These are phyloP conservation scores for Rhizopus sp. DNA, from an alignment of 371 early-diverging fungal genomes.

Conservation along the genomic window DNA sequence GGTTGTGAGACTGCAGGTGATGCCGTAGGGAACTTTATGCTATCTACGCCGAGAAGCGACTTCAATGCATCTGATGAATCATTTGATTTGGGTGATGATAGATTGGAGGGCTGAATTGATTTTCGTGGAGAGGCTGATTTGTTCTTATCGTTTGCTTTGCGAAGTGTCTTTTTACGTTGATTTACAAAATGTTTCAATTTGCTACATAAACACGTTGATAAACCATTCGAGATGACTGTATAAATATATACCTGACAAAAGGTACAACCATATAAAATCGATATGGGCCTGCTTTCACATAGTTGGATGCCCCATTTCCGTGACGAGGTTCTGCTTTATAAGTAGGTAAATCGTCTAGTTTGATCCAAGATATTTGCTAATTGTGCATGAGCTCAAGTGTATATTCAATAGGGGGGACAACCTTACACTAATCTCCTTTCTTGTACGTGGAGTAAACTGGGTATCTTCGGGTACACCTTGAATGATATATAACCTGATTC, in stretches of 20 bases:
- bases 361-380: conserved; percentile 52
- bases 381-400: not conserved
- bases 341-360: conserved; percentile 50
- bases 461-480: conserved; percentile 89
- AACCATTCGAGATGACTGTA: not conserved
- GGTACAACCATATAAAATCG: conserved; percentile 71
- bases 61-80: conserved; percentile 28
- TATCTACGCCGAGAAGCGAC: conserved; percentile 28
- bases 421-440: conserved; percentile 94
- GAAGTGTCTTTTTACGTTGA: conserved; percentile 31
- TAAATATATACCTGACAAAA: conserved; percentile 58
- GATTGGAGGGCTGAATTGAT: conserved; percentile 10
- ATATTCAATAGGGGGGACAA: not conserved
- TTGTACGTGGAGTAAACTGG: conserved; percentile 83
- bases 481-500: conserved; percentile 90
- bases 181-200: conserved; percentile 34
- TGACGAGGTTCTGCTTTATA: conserved; percentile 32
- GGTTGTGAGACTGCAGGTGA: conserved; percentile 21
- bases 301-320: conserved; percentile 20
- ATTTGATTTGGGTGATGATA: conserved; percentile 9
- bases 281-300: conserved; percentile 32
- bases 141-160: conserved; percentile 19
- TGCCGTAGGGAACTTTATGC: conserved; percentile 4
- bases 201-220: conserved; percentile 7
- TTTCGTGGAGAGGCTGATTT: conserved; percentile 15